Evolutionary conservation across 2,329 filamentous ascomycete species (phyloP), one percentile per base, ranked within the genome.

Genomic region (Penicillium sp.): DNA sequence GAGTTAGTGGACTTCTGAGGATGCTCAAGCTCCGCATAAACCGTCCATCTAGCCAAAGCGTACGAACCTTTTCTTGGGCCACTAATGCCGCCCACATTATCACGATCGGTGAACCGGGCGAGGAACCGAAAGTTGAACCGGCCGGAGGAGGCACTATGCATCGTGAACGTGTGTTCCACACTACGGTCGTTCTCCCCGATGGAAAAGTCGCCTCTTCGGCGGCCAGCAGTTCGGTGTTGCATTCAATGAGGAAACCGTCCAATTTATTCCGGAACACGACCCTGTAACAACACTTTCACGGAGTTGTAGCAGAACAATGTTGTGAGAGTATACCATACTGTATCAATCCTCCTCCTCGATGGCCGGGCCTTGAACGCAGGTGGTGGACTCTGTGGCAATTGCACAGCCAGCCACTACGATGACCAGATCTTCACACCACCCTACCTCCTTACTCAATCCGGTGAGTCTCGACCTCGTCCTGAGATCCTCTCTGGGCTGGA

Each of bases 341-440:
- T 76, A 0, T 69, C 72, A 0, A 61, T 80, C 13, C 68, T 80
- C 2, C 64, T 80, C 13, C 69, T 70, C 1, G 76, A 80, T 51
- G 77, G 64, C 0, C 75, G 70, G 2, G 75, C 80, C 4, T 68
- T 78, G 51, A 73, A 62, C 13, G 77, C 70, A 9, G 77, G 78
- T 12, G 76, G 78, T 7, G 78, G 78, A 2, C 68, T 81, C 5
- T 82, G 79, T 45, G 71, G 70, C 9, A 35, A 70, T 63, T 73
- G 70, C 52, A 61, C 61, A 4, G 65, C 67, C 24, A 76, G 81
- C 49, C 79, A 82, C 54, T 71, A 69, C 34, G 76, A 82, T 53
- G 77, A 63, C 5, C 72, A 82, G 61, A 74, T 82, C 45, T 82
- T 75, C 61, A 71, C 69, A 4, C 80, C 79, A 0, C 73, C 75